Base-by-base conservation (phyloP, 2,329 filamentous ascomycete species). In the Phoma sp. region DNA sequence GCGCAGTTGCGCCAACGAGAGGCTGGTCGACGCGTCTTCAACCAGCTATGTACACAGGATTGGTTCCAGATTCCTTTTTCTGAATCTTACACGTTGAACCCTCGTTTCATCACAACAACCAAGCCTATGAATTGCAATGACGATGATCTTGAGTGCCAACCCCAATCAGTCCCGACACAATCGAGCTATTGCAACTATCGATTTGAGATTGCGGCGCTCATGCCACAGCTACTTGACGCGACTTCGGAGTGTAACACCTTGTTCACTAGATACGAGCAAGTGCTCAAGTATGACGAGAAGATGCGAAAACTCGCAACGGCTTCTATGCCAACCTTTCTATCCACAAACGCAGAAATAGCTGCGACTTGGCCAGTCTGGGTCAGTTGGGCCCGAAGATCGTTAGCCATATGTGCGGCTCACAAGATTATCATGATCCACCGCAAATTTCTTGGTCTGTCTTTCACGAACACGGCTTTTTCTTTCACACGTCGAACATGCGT, bases 361-460 rank as follows among this genome's bases (percentile, higher is more conserved):
- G 55, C 66, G 2, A 52, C 58, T 1, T 77, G 75, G 74, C 75
- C 76, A 12, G 49, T 55, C 12, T 76, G 72, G 47, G 64, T 77
- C 7, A 68, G 59, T 1, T 77, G 76, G 76, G 75, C 72, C 6
- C 62, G 74, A 42, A 63, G 72, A 18, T 69, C 71, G n/a, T 42
- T 77, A 10, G 66, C 74, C 0, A 74, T 77, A 15, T 74, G 73
- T 45, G 67, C 73, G 12, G 52, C 72, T 1, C 75, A 77, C 37
- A 77, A 77, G 50, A 74, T 76, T 21, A 76, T 77, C 48, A 77
- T 77, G 75, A 75, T 77, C n/a, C 73, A 76, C 42, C 64, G 75
- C 5, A 74, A 72, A 26, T 77, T 76, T 36, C 54, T 77, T 2
- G 69, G 73, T 9, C 49, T 70, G 10, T 76, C 72, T 12, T 77